Evolutionary conservation across 179 eudicot species (phyloP), one percentile per base, ranked within the genome.

Genomic region (Heliamphora pulchella): DNA sequence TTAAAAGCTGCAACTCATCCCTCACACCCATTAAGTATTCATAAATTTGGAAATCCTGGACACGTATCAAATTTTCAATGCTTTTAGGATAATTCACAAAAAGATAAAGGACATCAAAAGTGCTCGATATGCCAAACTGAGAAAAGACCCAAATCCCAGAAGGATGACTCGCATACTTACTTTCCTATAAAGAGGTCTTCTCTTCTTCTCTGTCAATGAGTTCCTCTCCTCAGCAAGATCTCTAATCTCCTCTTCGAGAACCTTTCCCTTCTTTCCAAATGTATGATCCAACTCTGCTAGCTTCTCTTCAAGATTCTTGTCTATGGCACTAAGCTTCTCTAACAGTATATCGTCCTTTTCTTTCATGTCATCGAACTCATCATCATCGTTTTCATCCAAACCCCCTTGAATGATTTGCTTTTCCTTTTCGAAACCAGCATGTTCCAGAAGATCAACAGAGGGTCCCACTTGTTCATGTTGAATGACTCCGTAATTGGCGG

Each of bases 141-240:
- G 51, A 18, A 61, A 44, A 13, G 10, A 22, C 9, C 0, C 8
- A 44, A 53, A 74, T 9, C 31, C 15, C 31, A 46, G 58, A 55
- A 22, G 73, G 46, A 11, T 50, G 76, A 83, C 59, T 17, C 59
- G 14, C 18, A 48, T 47, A 86, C 97, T 87, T 89, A 96, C 98
- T 89, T 90, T 92, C 82, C 96, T 91, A 83, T 87, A 92, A 77
- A 91, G 89, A 72, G 98, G 97, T 83, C 74, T 81, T 75, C 88
- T 89, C 85, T 87, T 89, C 89, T 90, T 90, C 86, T 96, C 98
- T 64, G 92, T 89, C 85, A 90, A 84, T 8, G 91, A 86, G 82
- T 96, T 94, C 82, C 99, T 88, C 87, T 94, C 97, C 82, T 94
- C 97, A 9, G 99, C 99, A 69, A 96, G 97, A 78, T 90, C 91